These are phyloP conservation scores for Ophiostoma populinum DNA, from an alignment of 2,329 filamentous ascomycete genomes.

Conservation along the genomic window DNA sequence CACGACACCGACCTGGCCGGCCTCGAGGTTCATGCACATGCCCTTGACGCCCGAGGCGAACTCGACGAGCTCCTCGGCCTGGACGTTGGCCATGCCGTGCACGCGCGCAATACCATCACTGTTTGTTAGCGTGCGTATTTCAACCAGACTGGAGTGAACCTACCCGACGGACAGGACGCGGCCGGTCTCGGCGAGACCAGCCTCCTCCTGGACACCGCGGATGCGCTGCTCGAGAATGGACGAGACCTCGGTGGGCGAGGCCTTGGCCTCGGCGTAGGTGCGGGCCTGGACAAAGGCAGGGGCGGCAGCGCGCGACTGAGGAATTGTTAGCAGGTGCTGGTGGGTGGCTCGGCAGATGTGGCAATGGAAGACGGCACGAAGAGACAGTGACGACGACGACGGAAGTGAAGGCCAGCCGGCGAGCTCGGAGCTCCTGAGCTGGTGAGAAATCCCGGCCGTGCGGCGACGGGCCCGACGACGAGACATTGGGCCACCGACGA, in stretches of 20 bases:
- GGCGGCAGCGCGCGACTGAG: conserved; percentile 68
- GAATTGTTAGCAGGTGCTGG: not conserved
- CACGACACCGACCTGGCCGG: conserved; percentile 99
- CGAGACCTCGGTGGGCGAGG: conserved; percentile 91
- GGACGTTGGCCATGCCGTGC: conserved; percentile 98
- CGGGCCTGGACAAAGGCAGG: conserved; percentile 65
- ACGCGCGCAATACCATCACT: conserved; percentile 99
- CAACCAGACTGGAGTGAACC: too few species aligned
- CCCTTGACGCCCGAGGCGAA: conserved; percentile 99
- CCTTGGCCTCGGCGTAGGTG: conserved; percentile 90
- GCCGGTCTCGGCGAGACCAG: conserved; percentile 91
- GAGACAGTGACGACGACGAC: too few species aligned
- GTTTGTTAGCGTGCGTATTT: too few species aligned
- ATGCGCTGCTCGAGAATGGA: conserved; percentile 99
- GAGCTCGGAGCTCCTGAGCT: too few species aligned
- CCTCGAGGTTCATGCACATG: conserved; percentile 99
- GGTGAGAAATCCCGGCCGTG: too few species aligned
- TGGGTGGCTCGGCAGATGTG: not conserved
- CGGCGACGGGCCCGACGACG: too few species aligned
- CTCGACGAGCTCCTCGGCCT: conserved; percentile 99
- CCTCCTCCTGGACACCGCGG: conserved; percentile 94
- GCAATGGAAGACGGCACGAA: too few species aligned
- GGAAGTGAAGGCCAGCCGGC: too few species aligned
- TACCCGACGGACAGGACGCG: conserved; percentile 98
- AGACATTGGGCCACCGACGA: too few species aligned